Evolutionary conservation across 1,284 basidiomycete species (phyloP).

Genomic region (Amylostereum areolatum): DNA sequence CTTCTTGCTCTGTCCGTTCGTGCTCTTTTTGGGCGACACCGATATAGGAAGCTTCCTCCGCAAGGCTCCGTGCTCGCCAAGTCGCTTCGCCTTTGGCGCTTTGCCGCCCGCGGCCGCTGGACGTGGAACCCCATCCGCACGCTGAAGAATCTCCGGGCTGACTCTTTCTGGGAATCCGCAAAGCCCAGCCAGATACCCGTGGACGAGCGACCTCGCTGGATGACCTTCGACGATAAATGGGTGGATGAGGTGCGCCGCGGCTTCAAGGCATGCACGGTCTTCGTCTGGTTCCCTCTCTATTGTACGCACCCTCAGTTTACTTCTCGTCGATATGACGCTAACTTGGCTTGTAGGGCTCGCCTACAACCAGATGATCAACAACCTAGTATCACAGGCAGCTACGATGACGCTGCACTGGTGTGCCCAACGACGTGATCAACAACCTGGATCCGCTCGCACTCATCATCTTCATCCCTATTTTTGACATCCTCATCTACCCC

Average conservation of each 20-base stretch:
- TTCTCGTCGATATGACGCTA: too few relatives aligned
- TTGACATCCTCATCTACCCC: constrained; percentile 63
- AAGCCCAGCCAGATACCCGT: constrained; percentile 55
- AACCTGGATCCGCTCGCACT: constrained; percentile 77
- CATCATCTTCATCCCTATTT: constrained; percentile 71
- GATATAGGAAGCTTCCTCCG: constrained; percentile 66
- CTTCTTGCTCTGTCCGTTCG: constrained; percentile 63
- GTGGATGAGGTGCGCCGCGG: constrained; percentile 82
- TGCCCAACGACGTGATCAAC: constrained; percentile 79
- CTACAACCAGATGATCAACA: constrained; percentile 76
- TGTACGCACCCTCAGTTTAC: constrained; percentile 46
- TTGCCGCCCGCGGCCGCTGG: constrained; percentile 51
- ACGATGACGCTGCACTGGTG: constrained; percentile 64
- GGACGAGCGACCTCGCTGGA: constrained; percentile 51
- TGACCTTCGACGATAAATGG: constrained; percentile 73
- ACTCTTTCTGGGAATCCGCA: constrained; percentile 76
- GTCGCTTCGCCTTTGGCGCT: constrained; percentile 42
- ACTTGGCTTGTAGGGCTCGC: constrained; percentile 60
- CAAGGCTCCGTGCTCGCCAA: constrained; percentile 70
- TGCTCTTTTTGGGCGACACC: constrained; percentile 64
- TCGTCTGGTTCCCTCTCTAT: constrained; percentile 71
- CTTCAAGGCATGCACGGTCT: constrained; percentile 81
- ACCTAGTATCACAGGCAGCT: constrained; percentile 73
- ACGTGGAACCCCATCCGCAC: constrained; percentile 48
- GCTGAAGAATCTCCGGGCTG: constrained; percentile 42